phyloP scores from a whole-genome alignment of 2,329 filamentous ascomycete species.

The Nemania sp. region DNA sequence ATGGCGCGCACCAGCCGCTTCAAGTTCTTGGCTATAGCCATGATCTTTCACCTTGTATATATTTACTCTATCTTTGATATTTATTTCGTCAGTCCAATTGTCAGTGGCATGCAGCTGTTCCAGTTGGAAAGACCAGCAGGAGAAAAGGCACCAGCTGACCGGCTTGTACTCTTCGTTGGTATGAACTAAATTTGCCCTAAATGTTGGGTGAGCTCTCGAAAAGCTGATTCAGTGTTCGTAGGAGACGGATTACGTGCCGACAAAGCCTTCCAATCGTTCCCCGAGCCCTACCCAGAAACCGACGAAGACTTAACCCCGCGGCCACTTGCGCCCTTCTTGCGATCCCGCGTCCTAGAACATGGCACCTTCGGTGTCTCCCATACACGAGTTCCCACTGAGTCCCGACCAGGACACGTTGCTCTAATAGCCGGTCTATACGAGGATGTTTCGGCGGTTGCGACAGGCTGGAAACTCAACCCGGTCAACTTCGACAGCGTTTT shows the following conservation, averaged over 20 bases:
- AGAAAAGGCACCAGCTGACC: conserved; percentile 82
- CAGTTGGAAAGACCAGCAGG: conserved; percentile 70
- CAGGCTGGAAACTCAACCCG: conserved; percentile 98
- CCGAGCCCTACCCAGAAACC: conserved; percentile 80
- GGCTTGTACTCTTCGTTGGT: conserved; percentile 95
- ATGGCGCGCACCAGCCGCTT: conserved; percentile 74
- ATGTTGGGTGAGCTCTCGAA: neutral
- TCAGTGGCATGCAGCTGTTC: conserved; percentile 92
- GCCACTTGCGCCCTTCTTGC: conserved; percentile 89
- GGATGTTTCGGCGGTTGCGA: conserved; percentile 96
- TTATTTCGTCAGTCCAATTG: conserved; percentile 97
- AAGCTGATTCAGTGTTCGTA: conserved; percentile 51
- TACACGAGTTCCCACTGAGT: conserved; percentile 96
- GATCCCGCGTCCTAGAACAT: conserved; percentile 86
- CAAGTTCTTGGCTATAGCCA: conserved; percentile 87
- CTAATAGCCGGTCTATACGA: conserved; percentile 97
- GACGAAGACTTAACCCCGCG: conserved; percentile 76
- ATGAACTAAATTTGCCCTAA: conserved; percentile 47
- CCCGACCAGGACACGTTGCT: conserved; percentile 93
- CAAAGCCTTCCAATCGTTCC: conserved; percentile 95
- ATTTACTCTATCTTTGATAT: conserved; percentile 98
- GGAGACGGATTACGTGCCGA: conserved; percentile 95
- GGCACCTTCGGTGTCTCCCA: conserved; percentile 98
- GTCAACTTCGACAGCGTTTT: conserved; percentile 99
- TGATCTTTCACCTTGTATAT: conserved; percentile 94